Evolutionary conservation across 176 grass and related monocot species (phyloP).

Genomic region (Cenchrus fungigraminus): DNA sequence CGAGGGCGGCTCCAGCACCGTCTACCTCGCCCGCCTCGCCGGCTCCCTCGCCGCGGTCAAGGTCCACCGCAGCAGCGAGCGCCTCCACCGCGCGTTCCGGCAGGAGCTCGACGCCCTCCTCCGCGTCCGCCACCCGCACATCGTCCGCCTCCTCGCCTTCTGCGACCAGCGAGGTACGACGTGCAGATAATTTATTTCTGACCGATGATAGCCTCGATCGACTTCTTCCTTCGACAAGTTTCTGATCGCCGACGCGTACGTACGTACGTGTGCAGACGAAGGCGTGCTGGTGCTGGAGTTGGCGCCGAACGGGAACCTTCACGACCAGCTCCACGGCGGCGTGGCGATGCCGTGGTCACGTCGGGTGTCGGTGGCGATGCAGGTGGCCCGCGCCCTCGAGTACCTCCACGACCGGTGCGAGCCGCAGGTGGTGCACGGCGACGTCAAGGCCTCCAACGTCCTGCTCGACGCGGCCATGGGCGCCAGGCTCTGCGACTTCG

Average conservation of each 20-base stretch:
- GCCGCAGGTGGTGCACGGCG: conserved; percentile 81
- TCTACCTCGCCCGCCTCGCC: conserved; percentile 68
- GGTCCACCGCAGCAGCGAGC: conserved; percentile 86
- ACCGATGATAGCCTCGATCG: too few species aligned
- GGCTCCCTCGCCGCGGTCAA: conserved; percentile 79
- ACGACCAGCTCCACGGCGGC: conserved; percentile 48
- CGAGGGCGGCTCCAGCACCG: conserved; percentile 91
- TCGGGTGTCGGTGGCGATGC: conserved; percentile 56
- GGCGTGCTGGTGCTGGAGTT: conserved; percentile 64
- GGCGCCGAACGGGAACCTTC: conserved; percentile 60
- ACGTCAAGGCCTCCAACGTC: conserved; percentile 87
- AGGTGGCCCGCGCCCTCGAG: conserved; percentile 72
- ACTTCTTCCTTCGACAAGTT: too few species aligned
- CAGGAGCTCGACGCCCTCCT: conserved; percentile 86
- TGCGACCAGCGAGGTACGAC: conserved; percentile 65
- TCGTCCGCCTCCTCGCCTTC: conserved; percentile 85
- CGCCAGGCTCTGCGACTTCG: conserved; percentile 89
- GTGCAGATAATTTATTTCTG: too few species aligned
- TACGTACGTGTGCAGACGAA: conserved; percentile 32
- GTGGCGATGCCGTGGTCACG: conserved; percentile 51
- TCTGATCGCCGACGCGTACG: too few species aligned
- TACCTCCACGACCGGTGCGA: conserved; percentile 81
- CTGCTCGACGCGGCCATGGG: conserved; percentile 68
- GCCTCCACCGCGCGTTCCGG: conserved; percentile 72
- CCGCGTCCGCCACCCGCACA: conserved; percentile 74